phyloP scores from a whole-genome alignment of 805 yeast species.

The Ogataea zsoltii region DNA sequence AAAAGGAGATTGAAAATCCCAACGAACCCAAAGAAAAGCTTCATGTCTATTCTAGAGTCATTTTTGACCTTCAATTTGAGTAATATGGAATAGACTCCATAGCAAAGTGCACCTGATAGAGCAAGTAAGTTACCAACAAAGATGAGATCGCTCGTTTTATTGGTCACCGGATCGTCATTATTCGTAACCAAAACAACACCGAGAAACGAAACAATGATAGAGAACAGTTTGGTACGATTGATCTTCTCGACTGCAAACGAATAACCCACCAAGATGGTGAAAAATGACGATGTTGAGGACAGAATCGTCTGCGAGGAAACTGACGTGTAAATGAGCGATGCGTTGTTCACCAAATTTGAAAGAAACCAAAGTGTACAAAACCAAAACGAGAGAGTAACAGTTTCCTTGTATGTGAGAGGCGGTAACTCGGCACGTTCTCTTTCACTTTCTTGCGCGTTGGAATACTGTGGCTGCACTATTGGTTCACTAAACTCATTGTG shows the following conservation, averaged over 20 bases:
- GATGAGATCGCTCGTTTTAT: constrained; percentile 15
- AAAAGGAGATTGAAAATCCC: constrained; percentile 76
- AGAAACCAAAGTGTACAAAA: constrained; percentile 88
- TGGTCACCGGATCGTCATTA: constrained; percentile 51
- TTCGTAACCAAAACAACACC: constrained; percentile 83
- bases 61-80: constrained; percentile 70
- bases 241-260: constrained; percentile 69
- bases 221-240: constrained; percentile 62
- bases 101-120: constrained; percentile 80
- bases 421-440: not conserved
- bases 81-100: constrained; percentile 87
- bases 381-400: constrained; percentile 72
- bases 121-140: constrained; percentile 80
- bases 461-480: not conserved
- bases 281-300: constrained; percentile 89
- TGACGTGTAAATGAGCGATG: constrained; percentile 82
- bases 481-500: not conserved
- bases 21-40: constrained; percentile 90
- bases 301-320: constrained; percentile 94
- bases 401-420: constrained; percentile 53
- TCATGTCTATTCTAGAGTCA: constrained; percentile 79
- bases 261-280: constrained; percentile 83
- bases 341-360: constrained; percentile 87
- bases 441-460: not conserved
- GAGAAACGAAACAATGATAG: constrained; percentile 66